These are phyloP conservation scores for Rickenella mellea DNA, from an alignment of 768 basidiomycete species.

Conservation along the genomic window DNA sequence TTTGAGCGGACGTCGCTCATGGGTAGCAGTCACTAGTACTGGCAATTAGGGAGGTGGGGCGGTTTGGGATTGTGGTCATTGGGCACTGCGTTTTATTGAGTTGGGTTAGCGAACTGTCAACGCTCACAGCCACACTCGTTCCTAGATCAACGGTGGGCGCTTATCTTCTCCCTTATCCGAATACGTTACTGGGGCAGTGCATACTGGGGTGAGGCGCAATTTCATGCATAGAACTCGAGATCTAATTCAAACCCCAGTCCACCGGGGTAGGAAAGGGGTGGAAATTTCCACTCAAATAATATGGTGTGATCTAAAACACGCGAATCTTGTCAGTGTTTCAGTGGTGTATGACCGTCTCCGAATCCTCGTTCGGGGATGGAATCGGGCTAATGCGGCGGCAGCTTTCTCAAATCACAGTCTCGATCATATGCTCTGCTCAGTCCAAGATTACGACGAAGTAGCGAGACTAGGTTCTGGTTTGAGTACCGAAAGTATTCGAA, in stretches of 20 bases:
- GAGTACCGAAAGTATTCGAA: slow-evolving; percentile 47
- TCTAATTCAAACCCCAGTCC: slow-evolving; percentile 26
- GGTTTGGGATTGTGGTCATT: too few species aligned
- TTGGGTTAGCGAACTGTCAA: too few species aligned
- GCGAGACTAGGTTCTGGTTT: slow-evolving; percentile 64
- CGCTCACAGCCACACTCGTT: too few species aligned
- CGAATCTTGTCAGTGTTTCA: slow-evolving; percentile 38
- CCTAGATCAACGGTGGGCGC: too few species aligned
- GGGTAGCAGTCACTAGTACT: too few species aligned
- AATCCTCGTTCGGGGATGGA: slow-evolving; percentile 44
- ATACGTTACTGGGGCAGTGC: too few species aligned
- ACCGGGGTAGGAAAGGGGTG: slow-evolving; percentile 75
- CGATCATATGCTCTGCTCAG: slow-evolving; percentile 58
- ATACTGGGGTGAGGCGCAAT: slow-evolving; percentile 53
- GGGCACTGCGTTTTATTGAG: too few species aligned
- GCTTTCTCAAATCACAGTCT: slow-evolving; percentile 76
- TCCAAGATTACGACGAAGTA: slow-evolving; percentile 53
- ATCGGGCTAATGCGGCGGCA: slow-evolving; percentile 45
- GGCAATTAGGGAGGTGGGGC: too few species aligned
- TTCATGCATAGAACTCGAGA: background rate
- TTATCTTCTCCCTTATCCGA: too few species aligned
- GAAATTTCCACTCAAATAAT: background rate
- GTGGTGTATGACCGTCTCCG: slow-evolving; percentile 60
- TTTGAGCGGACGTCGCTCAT: too few species aligned
- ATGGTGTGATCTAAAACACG: background rate